These are phyloP conservation scores for Aspergillus campestris DNA, from an alignment of 495 filamentous ascomycete genomes.

Conservation along the genomic window DNA sequence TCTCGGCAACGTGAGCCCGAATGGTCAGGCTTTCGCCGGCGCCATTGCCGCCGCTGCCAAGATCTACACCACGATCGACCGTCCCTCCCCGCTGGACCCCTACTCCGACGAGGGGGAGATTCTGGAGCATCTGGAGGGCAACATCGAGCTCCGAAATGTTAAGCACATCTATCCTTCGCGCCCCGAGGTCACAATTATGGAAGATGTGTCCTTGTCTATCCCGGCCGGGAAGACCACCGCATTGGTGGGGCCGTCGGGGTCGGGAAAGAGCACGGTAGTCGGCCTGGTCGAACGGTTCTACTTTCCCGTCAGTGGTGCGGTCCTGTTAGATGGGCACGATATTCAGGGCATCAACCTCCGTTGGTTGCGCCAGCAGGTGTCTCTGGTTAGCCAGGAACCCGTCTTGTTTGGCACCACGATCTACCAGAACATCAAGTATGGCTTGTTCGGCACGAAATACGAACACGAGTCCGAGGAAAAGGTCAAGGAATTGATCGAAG, in stretches of 20 bases:
- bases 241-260: conserved; percentile 79
- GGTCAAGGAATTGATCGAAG: conserved; percentile 58
- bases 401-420: conserved; percentile 73
- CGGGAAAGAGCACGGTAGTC: conserved; percentile 87
- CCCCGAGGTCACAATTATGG: conserved; percentile 80
- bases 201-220: conserved; percentile 67
- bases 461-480: conserved; percentile 58
- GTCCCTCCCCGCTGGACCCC: conserved; percentile 79
- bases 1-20: conserved; percentile 80
- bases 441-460: conserved; percentile 75
- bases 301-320: conserved; percentile 68
- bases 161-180: conserved; percentile 93
- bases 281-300: conserved; percentile 92
- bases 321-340: conserved; percentile 78
- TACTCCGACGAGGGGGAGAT: conserved; percentile 59
- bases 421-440: conserved; percentile 76
- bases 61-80: conserved; percentile 88
- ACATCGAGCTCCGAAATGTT: conserved; percentile 72
- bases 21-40: conserved; percentile 74
- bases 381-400: conserved; percentile 76
- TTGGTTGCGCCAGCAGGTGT: conserved; percentile 88
- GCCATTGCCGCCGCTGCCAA: conserved; percentile 77
- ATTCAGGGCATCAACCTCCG: conserved; percentile 73
- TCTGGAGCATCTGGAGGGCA: conserved; percentile 63
- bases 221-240: conserved; percentile 83